Evolutionary conservation across 2,329 filamentous ascomycete genomes (phyloP), one percentile per base, ranked within the genome.

Genomic region (Coniochaeta prunicola): DNA sequence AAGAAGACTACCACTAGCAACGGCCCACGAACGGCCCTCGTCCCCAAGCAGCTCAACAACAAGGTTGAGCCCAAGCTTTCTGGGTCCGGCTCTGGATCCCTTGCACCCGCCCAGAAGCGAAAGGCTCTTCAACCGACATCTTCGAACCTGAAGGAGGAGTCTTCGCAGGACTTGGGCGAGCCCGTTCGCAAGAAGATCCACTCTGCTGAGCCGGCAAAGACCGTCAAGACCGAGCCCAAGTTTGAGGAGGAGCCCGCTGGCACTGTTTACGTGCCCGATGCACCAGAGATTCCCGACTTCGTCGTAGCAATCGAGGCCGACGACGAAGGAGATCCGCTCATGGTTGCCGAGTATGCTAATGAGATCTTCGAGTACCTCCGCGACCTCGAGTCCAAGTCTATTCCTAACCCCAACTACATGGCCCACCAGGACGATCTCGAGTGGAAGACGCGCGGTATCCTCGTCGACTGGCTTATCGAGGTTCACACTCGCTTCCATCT

Each of bases 381-480:
- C 68, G 87, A 96, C 67, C 84, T 97, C 26, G 94, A 99, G 76
- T 79, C 76, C 80, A 72, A 91, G 80, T 74, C 86, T 0, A 74
- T 92, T 70, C 92, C 93, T 66, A 97, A 97, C 76, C 88, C 92
- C 19, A 79, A 94, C 63, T 99, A 99, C 79, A 99, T 99, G 87
- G 84, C 89, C 56, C 90, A 93, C 75, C 94, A 99, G 72, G 89
- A 90, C 64, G 92, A 97, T 67, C 81, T 99, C 13, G 93, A 97
- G 74, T 99, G 94, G 94, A 96, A 96, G 83, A 97, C 96, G 78
- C 91, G 94, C 67, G 93, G 92, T 63, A 97, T 99, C 65, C 84
- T 99, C 58, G 87, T 97, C 65, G 94, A 99, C 77, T 99, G 94
- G 94, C 83, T 99, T 64, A 92, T 99, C 63, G 94, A 99, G 74